A percentile compares a stretch with the other conserved stretches of the same genome.
These are phyloP conservation scores for Diaporthe destruens DNA, from an alignment of 2,329 filamentous ascomycete genomes.

Conservation along the genomic window DNA sequence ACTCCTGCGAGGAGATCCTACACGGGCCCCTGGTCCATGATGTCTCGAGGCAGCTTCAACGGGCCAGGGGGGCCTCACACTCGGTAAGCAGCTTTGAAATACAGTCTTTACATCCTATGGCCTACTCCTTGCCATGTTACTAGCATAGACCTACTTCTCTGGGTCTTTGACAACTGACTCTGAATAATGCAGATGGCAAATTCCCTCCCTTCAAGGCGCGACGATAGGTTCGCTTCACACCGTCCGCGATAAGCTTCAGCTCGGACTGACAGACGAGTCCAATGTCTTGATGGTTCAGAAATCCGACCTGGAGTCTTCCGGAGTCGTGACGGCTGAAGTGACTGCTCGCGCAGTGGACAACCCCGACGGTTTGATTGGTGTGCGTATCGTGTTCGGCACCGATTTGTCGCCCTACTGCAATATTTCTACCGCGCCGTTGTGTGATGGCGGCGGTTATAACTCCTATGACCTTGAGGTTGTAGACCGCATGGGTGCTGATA, in stretches of 20 bases:
- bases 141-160: too few relatives aligned
- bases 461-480: conserved; percentile 66
- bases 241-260: conserved; percentile 65
- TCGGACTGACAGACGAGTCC: conserved; percentile 59
- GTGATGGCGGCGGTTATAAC: conserved; percentile 64
- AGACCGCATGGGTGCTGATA: conserved; percentile 66
- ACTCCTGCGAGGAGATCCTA: conserved; percentile 60
- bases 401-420: conserved; percentile 62
- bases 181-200: conserved; percentile 52
- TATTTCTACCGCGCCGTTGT: conserved; percentile 56
- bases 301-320: conserved; percentile 56
- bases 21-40: conserved; percentile 66
- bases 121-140: too few relatives aligned
- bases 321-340: conserved; percentile 59
- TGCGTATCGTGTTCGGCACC: conserved; percentile 59
- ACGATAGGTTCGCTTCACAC: conserved; percentile 66
- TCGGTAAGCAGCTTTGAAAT: conserved; percentile 48
- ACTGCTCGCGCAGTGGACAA: conserved; percentile 60
- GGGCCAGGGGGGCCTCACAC: conserved; percentile 66
- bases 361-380: conserved; percentile 57
- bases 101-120: too few relatives aligned
- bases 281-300: conserved; percentile 60
- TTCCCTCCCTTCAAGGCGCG: conserved; percentile 61
- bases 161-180: too few relatives aligned
- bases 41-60: conserved; percentile 64